Percentiles rank a stretch among this genome's conserved stretches.
These are phyloP conservation scores for Monosporozyma aerobia DNA, from an alignment of 805 yeast genomes.

Conservation along the genomic window DNA sequence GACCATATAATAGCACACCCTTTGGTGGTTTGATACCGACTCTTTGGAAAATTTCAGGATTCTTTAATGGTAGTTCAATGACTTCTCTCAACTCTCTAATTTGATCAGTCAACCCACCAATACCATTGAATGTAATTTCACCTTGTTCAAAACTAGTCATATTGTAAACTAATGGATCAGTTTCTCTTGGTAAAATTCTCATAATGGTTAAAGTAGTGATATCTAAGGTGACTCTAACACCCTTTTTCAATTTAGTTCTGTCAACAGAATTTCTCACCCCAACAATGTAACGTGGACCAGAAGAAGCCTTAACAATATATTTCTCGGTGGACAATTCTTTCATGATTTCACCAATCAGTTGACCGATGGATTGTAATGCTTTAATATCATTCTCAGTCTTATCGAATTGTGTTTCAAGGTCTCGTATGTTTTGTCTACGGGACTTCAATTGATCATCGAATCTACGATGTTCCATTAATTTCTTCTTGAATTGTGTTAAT, in stretches of 20 bases:
- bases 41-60: slow-evolving; percentile 90
- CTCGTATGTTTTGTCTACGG: slow-evolving; percentile 73
- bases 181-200: slow-evolving; percentile 96
- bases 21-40: slow-evolving; percentile 99
- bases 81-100: slow-evolving; percentile 95
- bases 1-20: slow-evolving; percentile 93
- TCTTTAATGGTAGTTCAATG: slow-evolving; percentile 91
- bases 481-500: slow-evolving; percentile 67
- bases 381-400: slow-evolving; percentile 96
- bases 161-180: slow-evolving; percentile 94
- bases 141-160: slow-evolving; percentile 99
- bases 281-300: slow-evolving; percentile 95
- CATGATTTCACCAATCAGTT: slow-evolving; percentile 91
- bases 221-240: slow-evolving; percentile 92
- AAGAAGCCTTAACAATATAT: slow-evolving; percentile 90
- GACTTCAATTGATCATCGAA: slow-evolving; percentile 89
- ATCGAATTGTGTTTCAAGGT: slow-evolving; percentile 70
- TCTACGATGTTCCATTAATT: slow-evolving; percentile 83
- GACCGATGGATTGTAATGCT: slow-evolving; percentile 95
- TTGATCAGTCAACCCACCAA: slow-evolving; percentile 95
- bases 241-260: slow-evolving; percentile 74
- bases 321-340: slow-evolving; percentile 92
- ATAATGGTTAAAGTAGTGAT: slow-evolving; percentile 96
- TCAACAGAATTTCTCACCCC: slow-evolving; percentile 93
- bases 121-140: slow-evolving; percentile 85